A percentile compares a stretch with the other conserved stretches of the same genome.
These are phyloP conservation scores for Syzygium aqueum DNA, from an alignment of 345 rosid genomes.

Conservation along the genomic window DNA sequence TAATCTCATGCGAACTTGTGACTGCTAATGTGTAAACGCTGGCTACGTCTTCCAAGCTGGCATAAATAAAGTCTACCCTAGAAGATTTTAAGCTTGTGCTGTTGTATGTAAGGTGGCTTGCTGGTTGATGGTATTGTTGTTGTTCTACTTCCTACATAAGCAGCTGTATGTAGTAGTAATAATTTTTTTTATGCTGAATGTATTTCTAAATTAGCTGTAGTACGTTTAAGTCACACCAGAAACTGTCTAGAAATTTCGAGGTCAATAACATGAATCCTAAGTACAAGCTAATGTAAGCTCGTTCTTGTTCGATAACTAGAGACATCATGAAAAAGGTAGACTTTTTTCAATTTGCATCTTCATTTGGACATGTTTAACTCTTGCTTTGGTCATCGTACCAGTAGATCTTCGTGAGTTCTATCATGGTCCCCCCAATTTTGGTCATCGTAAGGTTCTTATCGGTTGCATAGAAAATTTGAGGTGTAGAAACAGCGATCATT, in stretches of 20 bases:
- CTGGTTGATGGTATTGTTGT: background rate
- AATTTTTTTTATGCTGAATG: too few relatives aligned
- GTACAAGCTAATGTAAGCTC: background rate
- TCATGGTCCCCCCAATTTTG: background rate
- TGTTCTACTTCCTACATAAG: background rate
- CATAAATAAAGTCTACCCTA: background rate
- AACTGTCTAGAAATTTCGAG: background rate
- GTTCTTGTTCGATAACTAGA: background rate
- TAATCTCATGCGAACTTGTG: background rate
- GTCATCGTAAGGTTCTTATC: too few relatives aligned
- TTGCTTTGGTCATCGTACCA: background rate
- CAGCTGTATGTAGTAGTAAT: background rate
- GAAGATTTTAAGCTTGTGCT: background rate
- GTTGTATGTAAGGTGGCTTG: background rate
- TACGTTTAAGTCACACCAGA: too few relatives aligned
- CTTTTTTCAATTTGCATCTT: too few relatives aligned
- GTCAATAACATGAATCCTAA: background rate
- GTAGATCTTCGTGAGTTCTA: background rate
- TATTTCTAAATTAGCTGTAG: too few relatives aligned
- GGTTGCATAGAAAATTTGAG: too few relatives aligned
- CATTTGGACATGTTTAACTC: background rate
- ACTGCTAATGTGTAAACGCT: background rate
- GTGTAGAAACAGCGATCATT: too few relatives aligned
- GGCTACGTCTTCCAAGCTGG: background rate
- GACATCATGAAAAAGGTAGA: background rate